Evolutionary conservation across 2,329 filamentous ascomycete genomes (phyloP).

Genomic region (Colletotrichum sp.): DNA sequence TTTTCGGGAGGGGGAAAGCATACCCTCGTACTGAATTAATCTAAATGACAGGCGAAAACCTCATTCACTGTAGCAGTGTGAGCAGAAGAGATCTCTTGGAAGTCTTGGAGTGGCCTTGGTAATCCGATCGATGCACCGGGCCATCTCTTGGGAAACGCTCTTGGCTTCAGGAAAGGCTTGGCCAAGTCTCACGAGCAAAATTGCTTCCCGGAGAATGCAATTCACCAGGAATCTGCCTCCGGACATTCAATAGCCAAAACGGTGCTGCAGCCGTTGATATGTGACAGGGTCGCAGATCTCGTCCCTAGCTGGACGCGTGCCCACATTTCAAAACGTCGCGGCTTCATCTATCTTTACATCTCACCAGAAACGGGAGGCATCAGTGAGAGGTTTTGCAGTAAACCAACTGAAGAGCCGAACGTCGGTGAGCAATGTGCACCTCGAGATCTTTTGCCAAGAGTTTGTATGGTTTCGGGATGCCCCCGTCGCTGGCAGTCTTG

Average conservation of each 20-base stretch:
- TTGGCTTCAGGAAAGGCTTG: background rate
- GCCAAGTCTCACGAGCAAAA: background rate
- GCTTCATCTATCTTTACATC: constrained; percentile 17
- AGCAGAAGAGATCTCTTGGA: constrained; percentile 5
- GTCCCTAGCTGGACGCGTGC: background rate
- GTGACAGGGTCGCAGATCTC: constrained; percentile 15
- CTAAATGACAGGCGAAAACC: background rate
- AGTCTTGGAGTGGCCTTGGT: constrained; percentile 17
- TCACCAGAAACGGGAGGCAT: background rate
- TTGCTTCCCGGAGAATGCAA: background rate
- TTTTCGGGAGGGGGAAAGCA: background rate
- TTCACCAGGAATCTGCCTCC: background rate
- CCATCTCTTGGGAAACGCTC: background rate
- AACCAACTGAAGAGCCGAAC: background rate
- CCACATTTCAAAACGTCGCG: background rate
- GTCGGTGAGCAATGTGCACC: background rate
- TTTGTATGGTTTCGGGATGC: background rate
- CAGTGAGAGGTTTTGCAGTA: background rate
- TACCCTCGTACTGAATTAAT: background rate
- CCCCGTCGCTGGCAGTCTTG: constrained; percentile 8
- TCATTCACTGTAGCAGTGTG: background rate
- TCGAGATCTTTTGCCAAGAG: constrained; percentile 3
- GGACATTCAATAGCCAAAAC: background rate
- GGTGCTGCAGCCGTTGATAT: background rate
- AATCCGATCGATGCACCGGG: constrained; percentile 1